These are phyloP conservation scores for Pythium biforme DNA, from an alignment of 352 stramenopile species.

Conservation along the genomic window DNA sequence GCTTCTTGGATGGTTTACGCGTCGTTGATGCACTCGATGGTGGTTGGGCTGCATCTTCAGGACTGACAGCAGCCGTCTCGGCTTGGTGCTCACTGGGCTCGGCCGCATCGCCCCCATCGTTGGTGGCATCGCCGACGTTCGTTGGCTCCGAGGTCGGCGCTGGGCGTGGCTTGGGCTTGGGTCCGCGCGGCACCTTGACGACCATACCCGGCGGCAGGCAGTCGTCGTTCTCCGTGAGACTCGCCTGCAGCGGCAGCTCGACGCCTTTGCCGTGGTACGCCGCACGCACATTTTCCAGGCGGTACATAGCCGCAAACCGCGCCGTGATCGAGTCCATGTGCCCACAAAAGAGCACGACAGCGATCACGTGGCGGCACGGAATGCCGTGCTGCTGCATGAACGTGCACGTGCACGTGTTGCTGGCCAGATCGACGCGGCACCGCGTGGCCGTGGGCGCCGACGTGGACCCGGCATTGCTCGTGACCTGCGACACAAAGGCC, in stretches of 20 bases:
- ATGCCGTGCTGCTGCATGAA: conserved; percentile 62
- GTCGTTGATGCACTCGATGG: not conserved
- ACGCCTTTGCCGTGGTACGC: conserved; percentile 40
- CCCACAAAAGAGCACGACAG: conserved; percentile 49
- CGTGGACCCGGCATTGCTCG: conserved; percentile 32
- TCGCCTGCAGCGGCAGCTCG: conserved; percentile 45
- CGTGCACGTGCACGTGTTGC: conserved; percentile 45
- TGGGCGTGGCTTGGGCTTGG: conserved; percentile 7
- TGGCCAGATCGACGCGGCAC: conserved; percentile 39
- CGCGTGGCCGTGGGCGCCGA: conserved; percentile 12
- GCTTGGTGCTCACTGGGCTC: not conserved
- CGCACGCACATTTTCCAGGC: conserved; percentile 37
- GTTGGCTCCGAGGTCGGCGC: not conserved
- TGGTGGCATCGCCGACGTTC: not conserved
- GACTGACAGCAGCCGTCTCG: not conserved
- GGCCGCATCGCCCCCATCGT: not conserved
- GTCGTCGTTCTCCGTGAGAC: conserved; percentile 20
- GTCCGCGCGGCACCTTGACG: not conserved
- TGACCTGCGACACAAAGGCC: conserved; percentile 53
- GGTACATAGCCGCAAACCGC: conserved; percentile 46
- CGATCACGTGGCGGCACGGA: conserved; percentile 60
- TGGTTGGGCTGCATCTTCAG: not conserved
- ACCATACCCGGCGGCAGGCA: conserved; percentile 8
- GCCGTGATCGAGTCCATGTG: conserved; percentile 46
- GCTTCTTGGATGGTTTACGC: not conserved